A percentile compares a stretch with the other conserved stretches of the same genome.
Evolutionary conservation across 1,284 basidiomycete genomes (phyloP).

Genomic region (Pseudozyma tsukubaensis): DNA sequence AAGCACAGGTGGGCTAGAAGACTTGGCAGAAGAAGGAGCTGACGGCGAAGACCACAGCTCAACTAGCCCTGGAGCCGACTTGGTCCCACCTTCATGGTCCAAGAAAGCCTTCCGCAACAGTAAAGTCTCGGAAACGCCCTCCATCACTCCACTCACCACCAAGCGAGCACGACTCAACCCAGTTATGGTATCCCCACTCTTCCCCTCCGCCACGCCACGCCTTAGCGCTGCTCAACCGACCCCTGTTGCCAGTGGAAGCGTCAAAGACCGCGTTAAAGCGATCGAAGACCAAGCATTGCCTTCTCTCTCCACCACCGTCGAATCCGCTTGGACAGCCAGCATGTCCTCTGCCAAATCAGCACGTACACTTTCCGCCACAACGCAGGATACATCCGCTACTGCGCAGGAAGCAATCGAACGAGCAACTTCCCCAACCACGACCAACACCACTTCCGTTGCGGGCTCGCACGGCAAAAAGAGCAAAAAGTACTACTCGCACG

Average conservation of each 20-base stretch:
- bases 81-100: not conserved
- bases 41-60: not conserved
- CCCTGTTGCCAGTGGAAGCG: slow-evolving; percentile 13
- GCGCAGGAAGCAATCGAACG: slow-evolving; percentile 2
- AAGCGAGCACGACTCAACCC: slow-evolving; percentile 57
- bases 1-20: slow-evolving; percentile 6
- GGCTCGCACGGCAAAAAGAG: too few relatives aligned
- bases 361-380: not conserved
- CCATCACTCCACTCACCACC: slow-evolving; percentile 59
- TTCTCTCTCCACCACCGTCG: not conserved
- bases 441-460: too few relatives aligned
- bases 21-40: slow-evolving; percentile 16
- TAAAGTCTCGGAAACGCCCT: slow-evolving; percentile 52
- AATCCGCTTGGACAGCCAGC: slow-evolving; percentile 26
- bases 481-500: slow-evolving; percentile 21
- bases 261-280: slow-evolving; percentile 54
- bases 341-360: slow-evolving; percentile 24
- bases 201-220: slow-evolving; percentile 27
- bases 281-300: slow-evolving; percentile 30
- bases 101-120: not conserved
- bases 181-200: slow-evolving; percentile 48
- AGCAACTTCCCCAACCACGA: slow-evolving; percentile 1
- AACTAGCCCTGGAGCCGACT: not conserved
- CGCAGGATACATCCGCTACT: not conserved
- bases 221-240: not conserved